A percentile compares a stretch with the other conserved stretches of the same genome.
These are phyloP conservation scores for Micractinium sp. DNA, from an alignment of 139 green algal genomes.

Conservation along the genomic window DNA sequence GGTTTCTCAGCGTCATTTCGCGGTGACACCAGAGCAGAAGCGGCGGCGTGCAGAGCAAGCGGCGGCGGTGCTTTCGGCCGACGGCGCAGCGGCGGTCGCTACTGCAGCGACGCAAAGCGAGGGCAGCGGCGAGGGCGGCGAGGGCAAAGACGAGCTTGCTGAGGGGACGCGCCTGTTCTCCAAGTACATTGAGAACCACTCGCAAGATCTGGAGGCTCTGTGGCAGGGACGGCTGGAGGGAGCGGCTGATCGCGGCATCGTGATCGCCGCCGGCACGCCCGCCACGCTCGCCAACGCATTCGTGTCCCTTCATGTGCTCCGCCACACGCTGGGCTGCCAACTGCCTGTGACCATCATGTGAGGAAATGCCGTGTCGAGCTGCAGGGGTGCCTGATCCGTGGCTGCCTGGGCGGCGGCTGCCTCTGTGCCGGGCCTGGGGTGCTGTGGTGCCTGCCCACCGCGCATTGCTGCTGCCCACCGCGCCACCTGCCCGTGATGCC, in stretches of 20 bases:
- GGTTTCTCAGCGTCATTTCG: too few species aligned
- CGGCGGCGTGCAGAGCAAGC: too few species aligned
- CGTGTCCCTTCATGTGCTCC: conserved; percentile 27
- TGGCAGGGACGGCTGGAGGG: background rate
- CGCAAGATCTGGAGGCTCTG: background rate
- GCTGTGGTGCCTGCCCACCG: background rate
- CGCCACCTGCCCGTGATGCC: too few species aligned
- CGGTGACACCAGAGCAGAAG: too few species aligned
- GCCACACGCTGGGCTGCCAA: conserved; percentile 21
- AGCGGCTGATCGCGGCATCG: conserved; percentile 10
- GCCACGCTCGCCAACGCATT: conserved; percentile 33
- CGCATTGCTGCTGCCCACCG: background rate
- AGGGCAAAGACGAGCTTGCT: too few species aligned
- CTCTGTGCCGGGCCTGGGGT: background rate
- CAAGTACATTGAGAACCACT: background rate
- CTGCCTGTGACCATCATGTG: conserved; percentile 36
- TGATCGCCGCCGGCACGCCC: conserved; percentile 27
- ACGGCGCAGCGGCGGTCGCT: too few species aligned
- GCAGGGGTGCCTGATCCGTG: too few species aligned
- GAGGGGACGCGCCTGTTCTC: background rate
- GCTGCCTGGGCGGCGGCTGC: background rate
- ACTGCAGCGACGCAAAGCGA: too few species aligned
- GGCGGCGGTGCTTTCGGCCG: too few species aligned
- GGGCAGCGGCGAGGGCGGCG: too few species aligned
- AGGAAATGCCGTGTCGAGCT: background rate